phyloP scores from a whole-genome alignment of 1,284 basidiomycete genomes.

The Pisolithus thermaeus region DNA sequence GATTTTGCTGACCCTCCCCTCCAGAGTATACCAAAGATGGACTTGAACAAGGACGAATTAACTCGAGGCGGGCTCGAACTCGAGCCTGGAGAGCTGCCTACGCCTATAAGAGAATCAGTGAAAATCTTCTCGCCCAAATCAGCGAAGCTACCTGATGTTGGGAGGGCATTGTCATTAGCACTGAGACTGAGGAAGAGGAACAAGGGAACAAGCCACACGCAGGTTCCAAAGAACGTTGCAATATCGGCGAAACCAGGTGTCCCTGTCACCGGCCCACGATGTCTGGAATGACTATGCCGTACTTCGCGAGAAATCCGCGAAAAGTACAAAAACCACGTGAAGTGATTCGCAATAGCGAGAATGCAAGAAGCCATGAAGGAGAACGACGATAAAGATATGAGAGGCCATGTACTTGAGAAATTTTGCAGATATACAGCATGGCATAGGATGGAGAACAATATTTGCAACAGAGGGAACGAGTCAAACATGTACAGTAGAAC shows the following conservation, averaged over 20 bases:
- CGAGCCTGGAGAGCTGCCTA: conserved; percentile 32
- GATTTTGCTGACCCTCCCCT: conserved; percentile 30
- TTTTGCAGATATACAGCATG: conserved; percentile 89
- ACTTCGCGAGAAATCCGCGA: conserved; percentile 58
- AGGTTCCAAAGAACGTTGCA: conserved; percentile 87
- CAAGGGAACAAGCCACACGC: conserved; percentile 88
- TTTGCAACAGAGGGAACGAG: conserved; percentile 68
- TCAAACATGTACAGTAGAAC: conserved; percentile 75
- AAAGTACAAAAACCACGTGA: conserved; percentile 93
- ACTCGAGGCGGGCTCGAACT: conserved; percentile 27
- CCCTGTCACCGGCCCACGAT: conserved; percentile 33
- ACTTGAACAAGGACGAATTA: conserved; percentile 58
- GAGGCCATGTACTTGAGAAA: conserved; percentile 83
- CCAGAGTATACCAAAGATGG: conserved; percentile 47
- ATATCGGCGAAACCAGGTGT: conserved; percentile 80
- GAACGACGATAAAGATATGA: conserved; percentile 80
- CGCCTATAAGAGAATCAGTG: conserved; percentile 22
- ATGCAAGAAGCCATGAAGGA: conserved; percentile 81
- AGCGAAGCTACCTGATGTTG: conserved; percentile 42
- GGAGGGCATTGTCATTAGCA: conserved; percentile 92
- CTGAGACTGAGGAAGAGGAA: conserved; percentile 91
- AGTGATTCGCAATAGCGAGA: conserved; percentile 84
- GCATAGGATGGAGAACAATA: conserved; percentile 73
- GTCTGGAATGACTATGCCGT: conserved; percentile 37
- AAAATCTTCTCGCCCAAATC: conserved; percentile 1